phyloP scores from a whole-genome alignment of 345 rosid genomes.

The Garcia nutans region DNA sequence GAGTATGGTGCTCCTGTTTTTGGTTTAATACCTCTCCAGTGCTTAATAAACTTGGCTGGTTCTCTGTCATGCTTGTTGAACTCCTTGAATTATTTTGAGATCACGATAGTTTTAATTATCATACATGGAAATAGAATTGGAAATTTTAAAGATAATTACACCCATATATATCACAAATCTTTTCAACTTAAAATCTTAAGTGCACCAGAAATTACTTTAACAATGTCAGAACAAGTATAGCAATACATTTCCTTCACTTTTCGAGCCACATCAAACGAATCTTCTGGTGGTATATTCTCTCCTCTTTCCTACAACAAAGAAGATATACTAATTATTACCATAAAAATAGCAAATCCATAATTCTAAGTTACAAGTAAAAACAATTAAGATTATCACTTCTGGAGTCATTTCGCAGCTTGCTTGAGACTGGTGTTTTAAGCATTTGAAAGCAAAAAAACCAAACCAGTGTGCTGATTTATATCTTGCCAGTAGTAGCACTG shows the following conservation, averaged over 20 bases:
- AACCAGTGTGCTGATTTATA: background rate
- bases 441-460: background rate
- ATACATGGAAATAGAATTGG: background rate
- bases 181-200: constrained; percentile 11
- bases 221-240: constrained; percentile 91
- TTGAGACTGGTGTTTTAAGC: background rate
- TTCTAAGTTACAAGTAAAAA: background rate
- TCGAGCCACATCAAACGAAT: constrained; percentile 90
- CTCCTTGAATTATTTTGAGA: constrained; percentile 55
- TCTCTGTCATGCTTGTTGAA: constrained; percentile 96
- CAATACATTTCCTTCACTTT: constrained; percentile 92
- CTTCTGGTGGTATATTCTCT: constrained; percentile 95
- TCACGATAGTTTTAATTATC: background rate
- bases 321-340: background rate
- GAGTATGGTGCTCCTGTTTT: constrained; percentile 98
- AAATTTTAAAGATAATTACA: background rate
- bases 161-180: constrained; percentile 1
- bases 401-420: background rate
- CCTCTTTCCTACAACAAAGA: constrained; percentile 80
- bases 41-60: constrained; percentile 84
- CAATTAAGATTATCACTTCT: background rate
- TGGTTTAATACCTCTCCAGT: constrained; percentile 89
- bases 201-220: constrained; percentile 59
- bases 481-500: background rate
- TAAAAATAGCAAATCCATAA: constrained; percentile 11